Evolutionary conservation across 257 asterid genomes (phyloP), one percentile per base, ranked within the genome.

Genomic region (Marsdenia floribunda): DNA sequence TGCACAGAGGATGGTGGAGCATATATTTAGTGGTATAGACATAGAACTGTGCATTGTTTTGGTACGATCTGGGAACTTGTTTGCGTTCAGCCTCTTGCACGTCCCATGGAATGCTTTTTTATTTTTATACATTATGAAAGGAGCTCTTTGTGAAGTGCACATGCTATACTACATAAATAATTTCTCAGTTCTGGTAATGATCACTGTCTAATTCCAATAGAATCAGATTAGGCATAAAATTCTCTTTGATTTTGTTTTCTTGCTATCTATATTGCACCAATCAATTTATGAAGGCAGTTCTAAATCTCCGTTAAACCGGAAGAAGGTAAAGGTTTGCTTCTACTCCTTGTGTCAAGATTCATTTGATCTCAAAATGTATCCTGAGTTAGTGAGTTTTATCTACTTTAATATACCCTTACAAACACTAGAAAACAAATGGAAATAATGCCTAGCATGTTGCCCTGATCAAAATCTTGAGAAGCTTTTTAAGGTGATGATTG

Each of bases 61-160:
- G 80, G 76, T 92, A 55, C 80, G 91, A 83, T 88, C 95, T 22
- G 85, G 96, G 83, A 93, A 87, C 73, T 80, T 89, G 26, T 74
- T 91, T 52, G 89, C 95, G 0, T 86, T 90, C 59, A 86, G 88
- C 84, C 90, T 89, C 71, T 77, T 91, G 80, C 95, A 93, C 75
- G 88, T 94, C 60, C 77, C 91, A 58, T 88, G 97, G 98, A 89
- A 91, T 64, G 96, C 96, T n/a, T 93, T 91, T 73, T 96, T 91
- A 26, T 88, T 86, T 82, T 76, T 87, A 82, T 92, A 91, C 75
- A 83, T 91, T 70, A 87, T 93, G 96, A 89, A 86, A 80, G 90
- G 79, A 88, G 68, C 10, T 29, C 57, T 37, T 18, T 26, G 53
- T 73, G 26, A 0, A 6, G 33, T 46, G 44, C 11, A 59, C 26